Evolutionary conservation across 2,329 filamentous ascomycete species (phyloP), one percentile per base, ranked within the genome.

Genomic region (Fusarium camptoceras): DNA sequence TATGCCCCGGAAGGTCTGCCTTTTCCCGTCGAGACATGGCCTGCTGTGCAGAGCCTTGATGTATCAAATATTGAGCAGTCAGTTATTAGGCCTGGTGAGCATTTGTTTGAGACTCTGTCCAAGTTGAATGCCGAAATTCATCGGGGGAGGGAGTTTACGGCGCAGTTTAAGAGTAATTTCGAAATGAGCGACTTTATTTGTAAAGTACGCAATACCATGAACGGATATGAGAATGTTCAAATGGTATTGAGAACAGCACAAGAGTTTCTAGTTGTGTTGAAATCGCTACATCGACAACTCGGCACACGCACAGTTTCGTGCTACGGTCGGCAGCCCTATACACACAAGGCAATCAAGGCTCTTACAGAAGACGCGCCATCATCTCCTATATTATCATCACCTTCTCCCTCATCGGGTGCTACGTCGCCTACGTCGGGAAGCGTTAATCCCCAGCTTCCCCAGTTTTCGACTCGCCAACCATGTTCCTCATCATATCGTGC

Each of bases 401-500:
- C 72, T 24, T 27, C 31, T 42, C 49, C 27, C 16, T 28, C 57
- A 14, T 22, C 64, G 2, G 46, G 25, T 16, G 59, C 30, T 22
- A 39, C 42, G 16, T 39, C 56, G 3, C 43, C 68, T 22, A 47
- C 64, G 15, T 41, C 37, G 12, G 43, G 30, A 30, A 66, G 30
- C 62, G 16, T 30, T 28, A 41, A 43, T 24, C 55, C 55, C 12
- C 43, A 46, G 53, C 56, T 58, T 15, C 47, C 68, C 68, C 64
- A 3, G 66, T 54, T 9, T 68, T 73, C 20, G 76, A 76, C 56
- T 69, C 72, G 2, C 62, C 77, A 0, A 76, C 76, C 3, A 73
- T 76, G 46, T 68, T 77, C 28, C 66, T 76, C 24, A 64, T 77
- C 41, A 74, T 77, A 48, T 79, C 77, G 9, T 78, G 76, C 48